Evolutionary conservation across 1,284 basidiomycete species (phyloP).

Genomic region (Marasmius sp.): DNA sequence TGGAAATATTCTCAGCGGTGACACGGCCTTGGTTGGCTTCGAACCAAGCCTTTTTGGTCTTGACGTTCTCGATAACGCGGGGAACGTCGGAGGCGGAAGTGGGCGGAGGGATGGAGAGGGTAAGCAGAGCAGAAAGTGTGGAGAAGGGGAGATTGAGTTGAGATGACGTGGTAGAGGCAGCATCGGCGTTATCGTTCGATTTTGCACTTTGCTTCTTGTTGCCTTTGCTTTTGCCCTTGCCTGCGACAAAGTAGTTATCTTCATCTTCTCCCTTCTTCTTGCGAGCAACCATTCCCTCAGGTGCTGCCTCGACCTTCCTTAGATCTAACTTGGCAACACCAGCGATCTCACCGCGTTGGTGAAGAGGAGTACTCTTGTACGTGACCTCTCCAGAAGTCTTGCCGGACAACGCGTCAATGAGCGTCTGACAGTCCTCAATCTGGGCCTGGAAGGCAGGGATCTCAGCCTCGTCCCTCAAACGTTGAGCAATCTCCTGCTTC

Average conservation of each 20-base stretch:
- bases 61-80: slow-evolving; percentile 87
- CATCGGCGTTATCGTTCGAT: slow-evolving; percentile 35
- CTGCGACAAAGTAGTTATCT: slow-evolving; percentile 80
- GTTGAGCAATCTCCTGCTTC: slow-evolving; percentile 79
- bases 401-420: slow-evolving; percentile 88
- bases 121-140: slow-evolving; percentile 85
- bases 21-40: slow-evolving; percentile 72
- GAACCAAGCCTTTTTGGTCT: slow-evolving; percentile 95
- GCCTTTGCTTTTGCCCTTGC: slow-evolving; percentile 68
- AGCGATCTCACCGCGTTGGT: slow-evolving; percentile 49
- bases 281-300: slow-evolving; percentile 74
- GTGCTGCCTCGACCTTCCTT: slow-evolving; percentile 77
- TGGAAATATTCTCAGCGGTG: slow-evolving; percentile 72
- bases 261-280: slow-evolving; percentile 94
- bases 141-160: slow-evolving; percentile 82
- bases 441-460: slow-evolving; percentile 89
- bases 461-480: slow-evolving; percentile 89
- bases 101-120: slow-evolving; percentile 90
- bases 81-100: slow-evolving; percentile 76
- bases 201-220: slow-evolving; percentile 65
- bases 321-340: slow-evolving; percentile 85
- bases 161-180: slow-evolving; percentile 35
- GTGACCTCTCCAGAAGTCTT: slow-evolving; percentile 61
- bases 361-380: slow-evolving; percentile 42
- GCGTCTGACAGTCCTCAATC: slow-evolving; percentile 95